Percentiles rank a stretch among this genome's conserved stretches.
These are phyloP conservation scores for Metschnikowia bowlesiae DNA, from an alignment of 805 yeast species.

Conservation along the genomic window DNA sequence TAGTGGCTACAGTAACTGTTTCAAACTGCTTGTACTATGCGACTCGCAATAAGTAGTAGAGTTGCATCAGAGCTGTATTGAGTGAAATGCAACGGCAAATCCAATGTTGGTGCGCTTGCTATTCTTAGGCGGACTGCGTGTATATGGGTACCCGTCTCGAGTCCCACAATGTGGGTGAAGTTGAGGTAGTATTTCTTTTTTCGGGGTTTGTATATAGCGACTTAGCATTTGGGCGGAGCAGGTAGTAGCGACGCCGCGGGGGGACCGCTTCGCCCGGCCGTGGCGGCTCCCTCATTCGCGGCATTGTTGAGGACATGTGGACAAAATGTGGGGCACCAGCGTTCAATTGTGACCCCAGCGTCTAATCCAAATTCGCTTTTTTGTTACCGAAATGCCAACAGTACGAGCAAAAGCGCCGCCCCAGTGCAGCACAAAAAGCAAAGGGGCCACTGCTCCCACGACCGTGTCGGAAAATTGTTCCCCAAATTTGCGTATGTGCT, in stretches of 20 bases:
- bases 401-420: too few relatives aligned
- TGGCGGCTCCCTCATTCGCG: neutral
- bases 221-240: conserved; percentile 3
- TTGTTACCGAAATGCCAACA: neutral
- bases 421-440: too few relatives aligned
- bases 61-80: too few relatives aligned
- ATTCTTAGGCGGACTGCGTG: neutral
- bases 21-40: too few relatives aligned
- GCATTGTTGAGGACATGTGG: neutral
- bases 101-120: too few relatives aligned
- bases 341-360: neutral
- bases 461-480: too few relatives aligned
- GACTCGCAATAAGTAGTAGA: too few relatives aligned
- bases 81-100: too few relatives aligned
- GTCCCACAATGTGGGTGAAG: neutral
- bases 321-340: conserved; percentile 1
- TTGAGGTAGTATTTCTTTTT: neutral
- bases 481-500: too few relatives aligned
- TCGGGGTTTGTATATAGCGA: neutral
- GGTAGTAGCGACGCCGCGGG: conserved; percentile 3
- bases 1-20: too few relatives aligned
- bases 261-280: neutral
- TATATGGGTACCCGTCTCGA: neutral
- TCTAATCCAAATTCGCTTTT: neutral
- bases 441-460: too few relatives aligned